These are phyloP conservation scores for Zopfia rhizophila DNA, from an alignment of 2,329 filamentous ascomycete species.

Conservation along the genomic window DNA sequence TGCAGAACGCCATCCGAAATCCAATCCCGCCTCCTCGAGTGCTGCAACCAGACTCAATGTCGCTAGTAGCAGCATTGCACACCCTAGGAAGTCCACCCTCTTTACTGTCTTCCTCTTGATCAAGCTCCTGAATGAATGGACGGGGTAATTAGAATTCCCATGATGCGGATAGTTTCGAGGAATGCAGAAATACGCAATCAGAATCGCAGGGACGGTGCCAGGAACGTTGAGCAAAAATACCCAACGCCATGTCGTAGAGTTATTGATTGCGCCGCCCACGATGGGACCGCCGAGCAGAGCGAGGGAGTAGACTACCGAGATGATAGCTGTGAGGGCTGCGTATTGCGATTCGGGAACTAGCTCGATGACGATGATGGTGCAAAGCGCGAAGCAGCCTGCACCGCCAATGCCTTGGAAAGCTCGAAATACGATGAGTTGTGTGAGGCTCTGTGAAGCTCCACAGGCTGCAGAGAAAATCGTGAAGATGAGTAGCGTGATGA, in stretches of 20 bases:
- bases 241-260: slow-evolving; percentile 49
- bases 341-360: slow-evolving; percentile 28
- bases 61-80: slow-evolving; percentile 12
- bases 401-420: slow-evolving; percentile 29
- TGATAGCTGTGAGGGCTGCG: not conserved
- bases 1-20: slow-evolving; percentile 14
- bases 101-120: slow-evolving; percentile 1
- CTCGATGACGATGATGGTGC: slow-evolving; percentile 37
- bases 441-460: slow-evolving; percentile 39
- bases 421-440: slow-evolving; percentile 37
- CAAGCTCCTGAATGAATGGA: not conserved
- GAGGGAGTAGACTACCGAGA: slow-evolving; percentile 20
- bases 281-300: slow-evolving; percentile 47
- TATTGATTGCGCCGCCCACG: slow-evolving; percentile 51
- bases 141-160: not conserved
- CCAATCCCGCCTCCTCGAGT: slow-evolving; percentile 19
- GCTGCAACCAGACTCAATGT: slow-evolving; percentile 12
- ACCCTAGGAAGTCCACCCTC: slow-evolving; percentile 16
- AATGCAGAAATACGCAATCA: slow-evolving; percentile 6
- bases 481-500: slow-evolving; percentile 36
- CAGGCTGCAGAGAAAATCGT: slow-evolving; percentile 43
- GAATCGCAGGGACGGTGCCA: slow-evolving; percentile 2
- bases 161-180: slow-evolving; percentile 15
- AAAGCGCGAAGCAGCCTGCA: slow-evolving; percentile 39
- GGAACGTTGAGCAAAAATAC: slow-evolving; percentile 27